These are phyloP conservation scores for Fusarium nygamai DNA, from an alignment of 2,329 filamentous ascomycete genomes.

Conservation along the genomic window DNA sequence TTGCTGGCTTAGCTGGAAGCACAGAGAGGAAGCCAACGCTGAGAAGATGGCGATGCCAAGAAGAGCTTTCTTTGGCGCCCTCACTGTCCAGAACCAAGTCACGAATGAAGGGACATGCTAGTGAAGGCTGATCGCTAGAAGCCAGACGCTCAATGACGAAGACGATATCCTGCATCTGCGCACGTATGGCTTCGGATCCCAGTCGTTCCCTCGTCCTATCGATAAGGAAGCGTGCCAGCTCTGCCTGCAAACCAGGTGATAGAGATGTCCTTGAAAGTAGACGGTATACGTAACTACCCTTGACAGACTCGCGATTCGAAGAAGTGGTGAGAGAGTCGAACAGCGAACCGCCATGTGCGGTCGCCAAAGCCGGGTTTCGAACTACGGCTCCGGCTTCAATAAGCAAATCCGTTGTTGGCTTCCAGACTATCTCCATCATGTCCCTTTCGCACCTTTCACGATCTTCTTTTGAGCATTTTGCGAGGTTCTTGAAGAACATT, in stretches of 20 bases:
- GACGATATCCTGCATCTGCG: constrained; percentile 22
- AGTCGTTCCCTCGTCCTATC: constrained; percentile 29
- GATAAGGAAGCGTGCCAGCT: constrained; percentile 34
- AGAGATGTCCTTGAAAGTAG: neutral
- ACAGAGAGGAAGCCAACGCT: constrained; percentile 39
- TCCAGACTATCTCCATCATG: constrained; percentile 41
- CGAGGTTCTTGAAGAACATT: neutral
- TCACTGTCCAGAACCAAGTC: constrained; percentile 45
- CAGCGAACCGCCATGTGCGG: neutral
- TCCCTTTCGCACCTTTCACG: neutral
- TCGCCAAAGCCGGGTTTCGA: constrained; percentile 5
- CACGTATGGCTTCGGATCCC: constrained; percentile 11
- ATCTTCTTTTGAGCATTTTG: neutral
- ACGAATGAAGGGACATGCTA: constrained; percentile 45
- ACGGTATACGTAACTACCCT: constrained; percentile 24
- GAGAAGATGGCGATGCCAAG: constrained; percentile 48
- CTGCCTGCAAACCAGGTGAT: constrained; percentile 7
- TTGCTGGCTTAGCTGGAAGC: constrained; percentile 41
- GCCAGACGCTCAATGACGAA: constrained; percentile 38
- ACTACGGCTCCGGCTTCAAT: constrained; percentile 38
- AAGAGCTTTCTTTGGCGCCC: constrained; percentile 38
- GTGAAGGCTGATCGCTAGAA: constrained; percentile 43
- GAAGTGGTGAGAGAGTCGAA: neutral
- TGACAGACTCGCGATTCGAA: neutral
- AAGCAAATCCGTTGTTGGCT: constrained; percentile 44